Conservation (phyloP, 2,329 filamentous ascomycete genomes). For the Orbilia oligospora region DNA sequence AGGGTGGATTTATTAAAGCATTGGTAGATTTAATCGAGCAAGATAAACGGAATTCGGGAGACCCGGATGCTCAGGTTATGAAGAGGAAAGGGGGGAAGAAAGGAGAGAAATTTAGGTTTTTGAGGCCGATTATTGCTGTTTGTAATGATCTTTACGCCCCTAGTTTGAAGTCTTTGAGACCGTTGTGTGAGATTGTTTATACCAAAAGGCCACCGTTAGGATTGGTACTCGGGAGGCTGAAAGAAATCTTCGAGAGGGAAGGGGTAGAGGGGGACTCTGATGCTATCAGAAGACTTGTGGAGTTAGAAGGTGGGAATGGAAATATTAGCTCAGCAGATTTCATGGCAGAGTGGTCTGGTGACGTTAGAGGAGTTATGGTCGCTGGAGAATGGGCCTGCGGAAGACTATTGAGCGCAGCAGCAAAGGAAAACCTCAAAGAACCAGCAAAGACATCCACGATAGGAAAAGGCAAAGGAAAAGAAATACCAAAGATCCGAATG, state of each 20-base stretch:
- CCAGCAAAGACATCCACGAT: constrained; percentile 67
- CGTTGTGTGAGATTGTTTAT: constrained; percentile 90
- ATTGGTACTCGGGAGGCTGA: constrained; percentile 84
- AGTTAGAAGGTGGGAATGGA: constrained; percentile 83
- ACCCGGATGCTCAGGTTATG: constrained; percentile 63
- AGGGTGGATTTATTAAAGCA: constrained; percentile 95
- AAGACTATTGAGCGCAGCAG: constrained; percentile 71
- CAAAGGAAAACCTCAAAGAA: constrained; percentile 19
- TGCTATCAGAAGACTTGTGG: constrained; percentile 85
- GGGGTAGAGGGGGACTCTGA: constrained; percentile 90
- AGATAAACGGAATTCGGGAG: constrained; percentile 83
- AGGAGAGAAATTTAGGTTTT: constrained; percentile 86
- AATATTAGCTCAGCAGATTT: constrained; percentile 74
- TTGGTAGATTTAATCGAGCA: constrained; percentile 88
- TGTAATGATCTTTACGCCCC: constrained; percentile 98
- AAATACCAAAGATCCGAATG: constrained; percentile 68
- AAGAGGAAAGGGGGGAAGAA: constrained; percentile 76
- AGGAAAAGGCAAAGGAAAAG: constrained; percentile 64
- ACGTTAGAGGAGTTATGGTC: constrained; percentile 86
- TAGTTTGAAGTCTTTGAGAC: constrained; percentile 86
- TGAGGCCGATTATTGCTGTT: constrained; percentile 90
- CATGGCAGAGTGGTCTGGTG: constrained; percentile 69
- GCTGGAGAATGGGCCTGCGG: constrained; percentile 88
- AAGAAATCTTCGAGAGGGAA: constrained; percentile 88
- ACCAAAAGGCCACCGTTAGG: constrained; percentile 90